phyloP scores from a whole-genome alignment of 2,329 filamentous ascomycete genomes.

The Grosmannia penicillata region DNA sequence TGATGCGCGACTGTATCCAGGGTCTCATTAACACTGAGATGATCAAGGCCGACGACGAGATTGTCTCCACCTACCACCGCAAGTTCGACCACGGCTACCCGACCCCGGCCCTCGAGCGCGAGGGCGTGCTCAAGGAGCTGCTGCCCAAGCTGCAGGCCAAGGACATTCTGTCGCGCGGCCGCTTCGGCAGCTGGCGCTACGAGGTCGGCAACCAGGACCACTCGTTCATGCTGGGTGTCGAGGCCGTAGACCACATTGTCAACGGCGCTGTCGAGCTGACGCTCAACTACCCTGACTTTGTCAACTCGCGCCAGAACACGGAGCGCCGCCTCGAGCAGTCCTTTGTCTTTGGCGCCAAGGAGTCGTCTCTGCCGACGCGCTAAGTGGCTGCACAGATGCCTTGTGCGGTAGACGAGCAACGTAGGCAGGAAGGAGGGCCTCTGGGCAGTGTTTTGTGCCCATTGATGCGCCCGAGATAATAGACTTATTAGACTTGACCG shows the following conservation, averaged over 20 bases:
- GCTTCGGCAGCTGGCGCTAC: conserved; percentile 97
- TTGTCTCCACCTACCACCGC: conserved; percentile 96
- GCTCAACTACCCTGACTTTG: conserved; percentile 92
- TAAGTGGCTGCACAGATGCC: no score
- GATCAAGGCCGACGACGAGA: conserved; percentile 81
- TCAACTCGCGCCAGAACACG: conserved; percentile 61
- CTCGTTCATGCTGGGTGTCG: conserved; percentile 93
- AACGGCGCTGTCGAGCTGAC: conserved; percentile 83
- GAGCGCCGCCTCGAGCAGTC: conserved; percentile 45
- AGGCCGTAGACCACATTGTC: conserved; percentile 81
- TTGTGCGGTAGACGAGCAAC: no score
- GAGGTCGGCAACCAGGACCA: conserved; percentile 94
- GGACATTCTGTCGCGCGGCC: conserved; percentile 89
- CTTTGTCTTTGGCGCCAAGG: conserved; percentile 23
- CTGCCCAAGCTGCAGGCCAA: conserved; percentile 82
- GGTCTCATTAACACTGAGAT: conserved; percentile 97
- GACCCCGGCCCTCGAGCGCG: conserved; percentile 85
- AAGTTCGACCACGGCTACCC: conserved; percentile 98
- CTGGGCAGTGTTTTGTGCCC: no score
- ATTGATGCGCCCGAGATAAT: no score
- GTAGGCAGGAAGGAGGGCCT: no score
- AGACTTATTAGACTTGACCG: no score
- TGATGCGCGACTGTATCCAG: conserved; percentile 85
- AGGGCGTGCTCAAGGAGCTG: conserved; percentile 83
- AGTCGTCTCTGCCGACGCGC: conserved; percentile 23